Conservation (phyloP, 2,329 filamentous ascomycete species). For the Penicillium janthinellum region DNA sequence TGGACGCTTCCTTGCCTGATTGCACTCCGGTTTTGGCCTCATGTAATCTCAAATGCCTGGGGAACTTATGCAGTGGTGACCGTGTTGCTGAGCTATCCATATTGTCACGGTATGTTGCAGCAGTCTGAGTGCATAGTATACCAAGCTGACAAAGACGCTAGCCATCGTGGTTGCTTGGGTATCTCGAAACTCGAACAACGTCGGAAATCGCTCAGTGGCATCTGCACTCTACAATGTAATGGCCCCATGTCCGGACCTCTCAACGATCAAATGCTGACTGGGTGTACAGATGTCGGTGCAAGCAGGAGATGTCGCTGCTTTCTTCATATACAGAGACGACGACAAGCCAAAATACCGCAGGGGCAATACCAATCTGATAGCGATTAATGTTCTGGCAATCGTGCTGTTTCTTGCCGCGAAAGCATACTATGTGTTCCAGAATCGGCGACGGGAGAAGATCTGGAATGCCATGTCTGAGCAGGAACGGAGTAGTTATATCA, state of each 20-base stretch:
- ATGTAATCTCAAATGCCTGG: slow-evolving; percentile 50
- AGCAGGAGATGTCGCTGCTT: slow-evolving; percentile 31
- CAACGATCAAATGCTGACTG: slow-evolving; percentile 1
- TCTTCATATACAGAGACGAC: slow-evolving; percentile 55
- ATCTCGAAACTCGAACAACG: slow-evolving; percentile 63
- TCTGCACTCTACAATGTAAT: slow-evolving; percentile 60
- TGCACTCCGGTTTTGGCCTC: slow-evolving; percentile 51
- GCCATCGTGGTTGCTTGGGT: slow-evolving; percentile 62
- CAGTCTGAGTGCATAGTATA: no score
- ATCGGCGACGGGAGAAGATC: slow-evolving; percentile 44
- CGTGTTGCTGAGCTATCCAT: neutral
- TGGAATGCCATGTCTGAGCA: slow-evolving; percentile 32
- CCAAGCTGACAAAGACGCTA: neutral
- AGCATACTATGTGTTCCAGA: slow-evolving; percentile 32
- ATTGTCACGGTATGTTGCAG: neutral
- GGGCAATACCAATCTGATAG: slow-evolving; percentile 51
- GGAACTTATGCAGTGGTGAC: slow-evolving; percentile 1
- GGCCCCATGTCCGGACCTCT: neutral
- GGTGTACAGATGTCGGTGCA: slow-evolving; percentile 35
- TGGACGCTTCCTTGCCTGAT: slow-evolving; percentile 65
- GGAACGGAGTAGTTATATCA: slow-evolving; percentile 46
- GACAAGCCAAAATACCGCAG: slow-evolving; percentile 56
- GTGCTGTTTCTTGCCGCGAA: slow-evolving; percentile 47
- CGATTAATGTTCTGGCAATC: slow-evolving; percentile 42
- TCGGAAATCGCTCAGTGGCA: slow-evolving; percentile 63